A percentile compares a stretch with the other conserved stretches of the same genome.
These are phyloP conservation scores for Mortierella sp. DNA, from an alignment of 371 early-diverging fungal genomes.

Conservation along the genomic window DNA sequence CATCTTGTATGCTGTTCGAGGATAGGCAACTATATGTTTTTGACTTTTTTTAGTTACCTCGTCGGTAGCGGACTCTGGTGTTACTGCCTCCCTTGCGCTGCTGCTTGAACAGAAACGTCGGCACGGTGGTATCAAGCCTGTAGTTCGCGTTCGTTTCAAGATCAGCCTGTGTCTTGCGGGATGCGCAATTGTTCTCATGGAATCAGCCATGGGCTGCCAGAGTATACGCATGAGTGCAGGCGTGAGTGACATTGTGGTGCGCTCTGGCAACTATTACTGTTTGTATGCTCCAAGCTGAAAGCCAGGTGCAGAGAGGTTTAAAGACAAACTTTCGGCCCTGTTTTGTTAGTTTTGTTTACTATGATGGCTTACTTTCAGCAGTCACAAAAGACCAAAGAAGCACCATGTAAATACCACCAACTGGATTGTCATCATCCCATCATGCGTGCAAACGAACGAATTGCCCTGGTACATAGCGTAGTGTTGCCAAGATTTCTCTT, in stretches of 20 bases:
- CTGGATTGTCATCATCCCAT: slow-evolving; percentile 4
- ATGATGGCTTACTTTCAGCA: not conserved
- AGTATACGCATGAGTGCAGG: not conserved
- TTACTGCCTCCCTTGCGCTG: not conserved
- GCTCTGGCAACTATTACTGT: not conserved
- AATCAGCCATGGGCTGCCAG: not conserved
- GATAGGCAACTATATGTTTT: no score
- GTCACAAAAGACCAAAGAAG: not conserved
- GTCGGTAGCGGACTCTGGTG: not conserved
- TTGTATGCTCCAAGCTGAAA: not conserved
- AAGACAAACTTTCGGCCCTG: no score
- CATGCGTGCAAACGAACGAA: slow-evolving; percentile 65
- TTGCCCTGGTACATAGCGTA: slow-evolving; percentile 52
- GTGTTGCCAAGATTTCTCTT: not conserved
- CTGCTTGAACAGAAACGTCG: not conserved
- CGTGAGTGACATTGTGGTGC: not conserved
- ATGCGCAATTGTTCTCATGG: not conserved
- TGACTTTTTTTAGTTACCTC: not conserved
- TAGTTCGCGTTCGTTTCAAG: not conserved
- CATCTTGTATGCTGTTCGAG: no score
- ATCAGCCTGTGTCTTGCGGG: not conserved
- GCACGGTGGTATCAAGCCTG: not conserved
- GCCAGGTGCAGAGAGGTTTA: not conserved
- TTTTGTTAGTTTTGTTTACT: not conserved
- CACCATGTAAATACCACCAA: not conserved